Percentiles rank a stretch among this genome's conserved stretches.
phyloP scores from a whole-genome alignment of 176 grass and related monocot genomes.

The Olyra latifolia region DNA sequence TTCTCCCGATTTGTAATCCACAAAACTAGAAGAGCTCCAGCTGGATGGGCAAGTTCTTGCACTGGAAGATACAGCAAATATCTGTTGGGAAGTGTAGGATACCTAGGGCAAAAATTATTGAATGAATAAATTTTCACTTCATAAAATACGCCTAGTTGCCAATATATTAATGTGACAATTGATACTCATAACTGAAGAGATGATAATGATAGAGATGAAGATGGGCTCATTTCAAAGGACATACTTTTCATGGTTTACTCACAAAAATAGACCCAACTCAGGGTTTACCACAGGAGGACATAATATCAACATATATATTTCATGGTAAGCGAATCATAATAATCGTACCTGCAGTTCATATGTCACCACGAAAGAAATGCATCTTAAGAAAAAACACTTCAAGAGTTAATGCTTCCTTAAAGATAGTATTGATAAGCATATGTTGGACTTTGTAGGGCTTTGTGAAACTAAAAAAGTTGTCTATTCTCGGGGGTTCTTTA shows the following conservation, averaged over 20 bases:
- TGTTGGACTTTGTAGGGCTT: no score
- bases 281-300: slow-evolving; percentile 14
- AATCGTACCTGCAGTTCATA: neutral
- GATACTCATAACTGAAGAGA: neutral
- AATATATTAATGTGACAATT: neutral
- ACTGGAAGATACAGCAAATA: slow-evolving; percentile 84
- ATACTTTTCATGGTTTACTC: neutral
- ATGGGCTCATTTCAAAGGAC: neutral
- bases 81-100: slow-evolving; percentile 86
- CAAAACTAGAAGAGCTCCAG: slow-evolving; percentile 84
- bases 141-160: neutral
- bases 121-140: slow-evolving; percentile 13
- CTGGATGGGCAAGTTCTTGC: slow-evolving; percentile 80
- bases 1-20: slow-evolving; percentile 93
- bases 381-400: neutral
- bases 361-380: neutral
- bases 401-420: neutral
- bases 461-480: no score
- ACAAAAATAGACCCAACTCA: neutral
- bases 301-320: neutral
- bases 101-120: slow-evolving; percentile 46
- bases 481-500: no score
- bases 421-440: no score
- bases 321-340: neutral
- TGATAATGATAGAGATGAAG: neutral